A percentile compares a stretch with the other conserved stretches of the same genome.
These are phyloP conservation scores for Brachypodium distachyon DNA, from an alignment of 202 grass and related monocot genomes.

Conservation along the genomic window DNA sequence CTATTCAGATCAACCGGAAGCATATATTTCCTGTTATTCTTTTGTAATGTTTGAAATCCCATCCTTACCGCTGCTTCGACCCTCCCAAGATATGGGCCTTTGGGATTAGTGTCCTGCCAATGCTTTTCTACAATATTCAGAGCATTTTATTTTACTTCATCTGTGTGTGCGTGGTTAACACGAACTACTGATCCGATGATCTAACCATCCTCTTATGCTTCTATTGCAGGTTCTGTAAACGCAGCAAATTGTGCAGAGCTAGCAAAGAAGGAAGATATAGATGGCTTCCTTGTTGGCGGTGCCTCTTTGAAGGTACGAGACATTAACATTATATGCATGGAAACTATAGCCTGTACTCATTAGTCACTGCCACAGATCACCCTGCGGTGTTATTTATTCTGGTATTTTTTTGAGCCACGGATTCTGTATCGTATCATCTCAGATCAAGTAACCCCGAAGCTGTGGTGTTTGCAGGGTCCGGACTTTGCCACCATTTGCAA, in stretches of 20 bases:
- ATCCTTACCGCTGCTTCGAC: not conserved
- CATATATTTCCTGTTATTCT: not conserved
- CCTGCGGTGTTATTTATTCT: not conserved
- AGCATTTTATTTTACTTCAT: not conserved
- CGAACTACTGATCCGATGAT: not conserved
- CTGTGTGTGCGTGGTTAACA: not conserved
- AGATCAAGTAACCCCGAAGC: not conserved
- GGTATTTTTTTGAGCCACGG: not conserved
- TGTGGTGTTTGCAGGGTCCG: slow-evolving; percentile 32
- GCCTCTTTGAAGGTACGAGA: slow-evolving; percentile 82
- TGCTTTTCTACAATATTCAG: not conserved
- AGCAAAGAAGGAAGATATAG: slow-evolving; percentile 94
- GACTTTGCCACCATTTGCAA: slow-evolving; percentile 90
- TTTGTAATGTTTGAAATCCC: not conserved
- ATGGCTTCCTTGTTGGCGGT: slow-evolving; percentile 95
- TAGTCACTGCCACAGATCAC: not conserved
- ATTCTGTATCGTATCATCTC: not conserved
- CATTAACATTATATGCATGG: not conserved
- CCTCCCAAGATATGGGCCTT: not conserved
- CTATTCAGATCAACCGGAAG: not conserved
- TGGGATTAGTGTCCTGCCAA: not conserved
- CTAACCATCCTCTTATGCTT: not conserved
- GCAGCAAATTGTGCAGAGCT: slow-evolving; percentile 76
- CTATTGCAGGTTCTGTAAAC: slow-evolving; percentile 79
- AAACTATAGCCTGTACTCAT: not conserved